A percentile compares a stretch with the other conserved stretches of the same genome.
Conservation (phyloP, 345 rosid genomes). For the Aquilaria yunnanensis region DNA sequence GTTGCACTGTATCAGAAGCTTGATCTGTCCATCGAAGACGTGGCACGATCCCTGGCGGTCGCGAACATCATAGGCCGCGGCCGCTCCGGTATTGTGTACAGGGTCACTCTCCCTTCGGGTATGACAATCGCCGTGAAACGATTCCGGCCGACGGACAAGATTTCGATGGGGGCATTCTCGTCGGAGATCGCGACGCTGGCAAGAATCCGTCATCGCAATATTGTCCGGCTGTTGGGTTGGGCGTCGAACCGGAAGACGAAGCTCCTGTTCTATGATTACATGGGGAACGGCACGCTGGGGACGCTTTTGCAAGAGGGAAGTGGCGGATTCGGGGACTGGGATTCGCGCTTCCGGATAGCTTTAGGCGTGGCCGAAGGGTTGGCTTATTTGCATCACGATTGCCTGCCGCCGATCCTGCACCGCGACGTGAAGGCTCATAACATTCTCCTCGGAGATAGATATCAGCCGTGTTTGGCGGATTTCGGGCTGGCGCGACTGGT, state of each 20-base stretch:
- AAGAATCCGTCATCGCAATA: slow-evolving; percentile 82
- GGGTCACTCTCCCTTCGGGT: slow-evolving; percentile 43
- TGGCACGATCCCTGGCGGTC: slow-evolving; percentile 39
- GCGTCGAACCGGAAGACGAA: slow-evolving; percentile 63
- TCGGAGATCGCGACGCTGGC: slow-evolving; percentile 76
- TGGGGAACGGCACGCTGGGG: slow-evolving; percentile 63
- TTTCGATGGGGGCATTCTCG: slow-evolving; percentile 55
- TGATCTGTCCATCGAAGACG: slow-evolving; percentile 65
- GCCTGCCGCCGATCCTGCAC: slow-evolving; percentile 77
- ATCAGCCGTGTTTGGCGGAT: slow-evolving; percentile 74
- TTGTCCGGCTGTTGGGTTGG: slow-evolving; percentile 78
- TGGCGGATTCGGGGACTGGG: slow-evolving; percentile 48
- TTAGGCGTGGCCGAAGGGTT: slow-evolving; percentile 76
- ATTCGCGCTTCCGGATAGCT: slow-evolving; percentile 57
- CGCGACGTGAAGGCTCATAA: slow-evolving; percentile 84
- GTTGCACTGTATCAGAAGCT: slow-evolving; percentile 78
- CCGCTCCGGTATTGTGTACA: slow-evolving; percentile 78
- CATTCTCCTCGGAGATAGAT: slow-evolving; percentile 55
- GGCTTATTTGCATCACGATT: slow-evolving; percentile 81
- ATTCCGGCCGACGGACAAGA: slow-evolving; percentile 42
- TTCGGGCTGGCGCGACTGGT: slow-evolving; percentile 77
- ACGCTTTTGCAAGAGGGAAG: slow-evolving; percentile 46
- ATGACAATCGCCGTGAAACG: slow-evolving; percentile 62
- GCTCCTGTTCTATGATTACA: slow-evolving; percentile 64
- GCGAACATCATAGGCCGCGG: slow-evolving; percentile 71